A percentile compares a stretch with the other conserved stretches of the same genome.
These are phyloP conservation scores for Nemania abortiva DNA, from an alignment of 2,329 filamentous ascomycete genomes.

Conservation along the genomic window DNA sequence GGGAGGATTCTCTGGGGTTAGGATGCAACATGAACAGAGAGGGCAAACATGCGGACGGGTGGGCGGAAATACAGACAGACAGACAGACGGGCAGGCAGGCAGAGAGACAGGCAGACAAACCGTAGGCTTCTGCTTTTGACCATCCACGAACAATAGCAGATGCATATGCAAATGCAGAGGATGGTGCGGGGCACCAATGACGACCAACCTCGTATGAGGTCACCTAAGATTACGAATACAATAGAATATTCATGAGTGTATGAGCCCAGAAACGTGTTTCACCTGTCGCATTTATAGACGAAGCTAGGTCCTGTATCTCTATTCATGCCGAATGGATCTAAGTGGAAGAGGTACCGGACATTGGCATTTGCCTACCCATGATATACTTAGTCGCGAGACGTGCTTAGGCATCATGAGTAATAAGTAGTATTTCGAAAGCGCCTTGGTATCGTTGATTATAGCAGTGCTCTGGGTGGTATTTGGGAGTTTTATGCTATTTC, in stretches of 20 bases:
- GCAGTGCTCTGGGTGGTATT: no score
- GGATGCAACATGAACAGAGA: conserved; percentile 7
- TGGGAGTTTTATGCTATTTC: no score
- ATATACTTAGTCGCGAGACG: background rate
- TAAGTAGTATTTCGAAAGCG: no score
- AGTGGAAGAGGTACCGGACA: background rate
- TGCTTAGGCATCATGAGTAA: background rate
- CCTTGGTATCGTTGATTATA: no score
- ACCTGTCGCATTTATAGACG: background rate
- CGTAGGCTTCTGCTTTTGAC: background rate
- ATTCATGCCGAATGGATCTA: background rate
- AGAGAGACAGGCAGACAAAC: background rate
- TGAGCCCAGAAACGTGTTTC: background rate
- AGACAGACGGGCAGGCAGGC: background rate
- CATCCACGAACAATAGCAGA: background rate
- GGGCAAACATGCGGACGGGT: background rate
- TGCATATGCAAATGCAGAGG: conserved; percentile 1
- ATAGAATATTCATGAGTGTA: conserved; percentile 11
- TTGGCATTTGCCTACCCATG: background rate
- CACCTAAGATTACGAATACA: conserved; percentile 17
- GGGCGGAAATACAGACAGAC: background rate
- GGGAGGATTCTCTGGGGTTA: conserved; percentile 7
- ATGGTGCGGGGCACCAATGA: conserved; percentile 4
- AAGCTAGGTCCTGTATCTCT: background rate
- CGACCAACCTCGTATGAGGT: background rate